Percentiles rank a stretch among this genome's conserved stretches.
Conservation (phyloP, 306 rosid genomes). For the Cucurbita ficifolia region DNA sequence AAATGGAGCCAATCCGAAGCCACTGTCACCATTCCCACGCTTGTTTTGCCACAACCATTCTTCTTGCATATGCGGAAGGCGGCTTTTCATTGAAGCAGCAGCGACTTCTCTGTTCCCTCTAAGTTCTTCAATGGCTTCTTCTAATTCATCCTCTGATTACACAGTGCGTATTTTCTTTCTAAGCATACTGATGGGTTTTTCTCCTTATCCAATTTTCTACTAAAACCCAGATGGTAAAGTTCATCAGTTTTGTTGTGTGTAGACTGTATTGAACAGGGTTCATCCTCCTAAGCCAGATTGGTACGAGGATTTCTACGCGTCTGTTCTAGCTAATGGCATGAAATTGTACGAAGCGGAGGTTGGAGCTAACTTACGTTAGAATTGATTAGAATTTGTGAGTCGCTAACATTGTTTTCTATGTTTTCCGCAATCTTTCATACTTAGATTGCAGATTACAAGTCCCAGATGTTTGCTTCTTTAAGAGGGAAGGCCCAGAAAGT, state of each 20-base stretch:
- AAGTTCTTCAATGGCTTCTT: conserved; percentile 28
- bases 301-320: conserved; percentile 75
- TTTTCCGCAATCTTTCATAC: background rate
- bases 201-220: background rate
- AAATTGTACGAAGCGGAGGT: conserved; percentile 65
- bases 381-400: background rate
- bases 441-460: conserved; percentile 71
- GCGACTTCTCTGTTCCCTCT: conserved; percentile 33
- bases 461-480: conserved; percentile 37
- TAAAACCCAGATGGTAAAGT: background rate
- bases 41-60: conserved; percentile 13
- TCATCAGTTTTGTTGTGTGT: background rate
- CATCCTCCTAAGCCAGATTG: conserved; percentile 66
- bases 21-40: conserved; percentile 3
- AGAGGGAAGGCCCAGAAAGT: conserved; percentile 55
- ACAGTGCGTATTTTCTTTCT: conserved; percentile 14
- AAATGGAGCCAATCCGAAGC: conserved; percentile 3
- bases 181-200: background rate
- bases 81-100: conserved; percentile 45
- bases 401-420: background rate
- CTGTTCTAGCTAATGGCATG: conserved; percentile 22
- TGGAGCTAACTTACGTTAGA: background rate
- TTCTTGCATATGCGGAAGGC: conserved; percentile 58
- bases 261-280: conserved; percentile 42
- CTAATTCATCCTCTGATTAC: conserved; percentile 31